Evolutionary conservation across 179 eudicot species (phyloP), one percentile per base, ranked within the genome.

Genomic region (Heliamphora pulchella): DNA sequence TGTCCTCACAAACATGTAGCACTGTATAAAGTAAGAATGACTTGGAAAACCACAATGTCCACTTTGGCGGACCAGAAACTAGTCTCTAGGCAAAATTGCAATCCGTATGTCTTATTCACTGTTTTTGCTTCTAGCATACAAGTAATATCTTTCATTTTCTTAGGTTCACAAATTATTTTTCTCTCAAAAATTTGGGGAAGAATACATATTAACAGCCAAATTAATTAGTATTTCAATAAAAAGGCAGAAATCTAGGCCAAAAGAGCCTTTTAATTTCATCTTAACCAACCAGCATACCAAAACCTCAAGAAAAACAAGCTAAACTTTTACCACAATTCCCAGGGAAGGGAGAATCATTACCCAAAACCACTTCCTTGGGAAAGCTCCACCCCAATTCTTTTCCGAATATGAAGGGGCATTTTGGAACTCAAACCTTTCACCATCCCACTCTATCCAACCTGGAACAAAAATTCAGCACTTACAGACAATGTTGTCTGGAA

Each of bases 371-470:
- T 86, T 95, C 84, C 87, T 91, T 20, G 98, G 98, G 82, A 95
- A 95, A 75, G 82, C 96, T 80, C 92, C 98, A 84, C 98, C 98
- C 98, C 98, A 95, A 63, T 95, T 95, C 84, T 95, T 95, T 79
- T 95, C 98, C 4, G 94, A 91, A 83, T 95, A 95, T 46, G 98
- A 95, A 69, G 98, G 98, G 79, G 98, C 98, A 84, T 95, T 83
- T 87, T 85, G 82, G 84, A 95, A 95, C 86, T 95, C 98, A 78
- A 76, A 93, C 86, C 96, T 88, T 84, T 93, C 92, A 74, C 90
- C 98, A 84, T 80, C 98, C 98, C 98, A 95, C 86, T 95, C 98
- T 70, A 95, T 93, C 98, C 98, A 95, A 76, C 98, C 98, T 95
- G 93, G 80, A 85, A 81, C 44, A 53, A 68, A 79, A 77, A 77